phyloP scores from a whole-genome alignment of 2,329 filamentous ascomycete genomes.

The Fragosphaeria purpurea region DNA sequence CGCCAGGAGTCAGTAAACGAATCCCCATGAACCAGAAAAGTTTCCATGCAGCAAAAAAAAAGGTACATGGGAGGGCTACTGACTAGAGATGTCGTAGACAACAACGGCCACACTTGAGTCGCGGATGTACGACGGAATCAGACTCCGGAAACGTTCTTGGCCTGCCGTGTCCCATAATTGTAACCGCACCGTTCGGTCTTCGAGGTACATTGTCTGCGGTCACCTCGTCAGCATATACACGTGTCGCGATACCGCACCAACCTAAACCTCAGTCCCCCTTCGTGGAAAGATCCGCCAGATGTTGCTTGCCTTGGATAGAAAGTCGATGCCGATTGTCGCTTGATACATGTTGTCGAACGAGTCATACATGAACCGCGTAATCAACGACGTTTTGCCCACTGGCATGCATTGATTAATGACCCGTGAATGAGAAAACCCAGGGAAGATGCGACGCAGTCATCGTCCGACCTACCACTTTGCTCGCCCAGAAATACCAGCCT shows the following conservation, averaged over 20 bases:
- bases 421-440: too few relatives aligned
- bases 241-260: background rate
- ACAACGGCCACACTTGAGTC: slow-evolving; percentile 97
- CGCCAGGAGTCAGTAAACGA: background rate
- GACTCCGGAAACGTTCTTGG: slow-evolving; percentile 90
- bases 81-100: slow-evolving; percentile 95
- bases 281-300: background rate
- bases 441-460: too few relatives aligned
- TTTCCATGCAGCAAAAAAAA: background rate
- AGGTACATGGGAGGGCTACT: slow-evolving; percentile 10
- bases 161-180: slow-evolving; percentile 98
- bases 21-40: background rate
- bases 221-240: slow-evolving; percentile 5
- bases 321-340: slow-evolving; percentile 98
- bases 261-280: background rate
- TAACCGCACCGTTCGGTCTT: slow-evolving; percentile 93
- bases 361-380: slow-evolving; percentile 99
- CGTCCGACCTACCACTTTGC: slow-evolving; percentile 68
- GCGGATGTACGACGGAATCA: slow-evolving; percentile 97
- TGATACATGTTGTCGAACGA: slow-evolving; percentile 99
- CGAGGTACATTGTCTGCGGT: slow-evolving; percentile 89
- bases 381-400: slow-evolving; percentile 98
- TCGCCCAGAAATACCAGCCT: slow-evolving; percentile 96
- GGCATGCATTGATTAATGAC: background rate
- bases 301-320: slow-evolving; percentile 76